Base-by-base conservation (phyloP, 176 grass and related monocot genomes). In the Musa troglodytarum region DNA sequence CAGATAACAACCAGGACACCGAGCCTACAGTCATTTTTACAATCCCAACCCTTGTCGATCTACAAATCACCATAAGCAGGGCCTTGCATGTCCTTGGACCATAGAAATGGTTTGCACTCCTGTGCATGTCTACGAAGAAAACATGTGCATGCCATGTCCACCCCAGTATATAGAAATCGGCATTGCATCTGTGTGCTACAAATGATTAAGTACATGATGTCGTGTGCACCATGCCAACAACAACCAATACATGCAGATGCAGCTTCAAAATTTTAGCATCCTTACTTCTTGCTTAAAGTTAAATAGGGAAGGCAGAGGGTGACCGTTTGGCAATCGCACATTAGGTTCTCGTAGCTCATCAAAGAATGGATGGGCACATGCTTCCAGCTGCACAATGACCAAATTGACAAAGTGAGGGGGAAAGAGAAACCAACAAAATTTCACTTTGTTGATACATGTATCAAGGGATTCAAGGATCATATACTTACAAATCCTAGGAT, bases 251-350 rank as follows among this genome's bases (percentile, higher is more conserved):
- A 19, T 28, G 10, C 15, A 61, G n/a, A 24, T 17, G 8, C 19
- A n/a, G 2, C 50, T 51, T 51, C 0, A 49, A 75, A 61, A 34
- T 4, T 4, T 8, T 15, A n/a, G 24, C 23, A 19, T 57, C 19
- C 59, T 77, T 77, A 77, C 75, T 66, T 77, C 75, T 16, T 77
- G 75, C 21, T 77, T 77, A 52, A 77, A 77, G 75, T 77, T 77
- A 77, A 77, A 77, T 9, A 77, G 49, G 52, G 59, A 50, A 65
- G 75, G 75, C 28, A 77, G 16, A 16, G 61, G 61, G 7, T 61
- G 75, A 23, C 75, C 61, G 28, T 77, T 77, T 52, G 75, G 58
- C 49, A 77, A 64, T 52, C 75, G 75, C 13, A 34, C 59, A 53
- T 77, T 77, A 25, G 75, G 61, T 50, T 65, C 75, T 65, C 59